phyloP scores from a whole-genome alignment of 2,329 filamentous ascomycete species.

The Hymenoscyphus salicellus region DNA sequence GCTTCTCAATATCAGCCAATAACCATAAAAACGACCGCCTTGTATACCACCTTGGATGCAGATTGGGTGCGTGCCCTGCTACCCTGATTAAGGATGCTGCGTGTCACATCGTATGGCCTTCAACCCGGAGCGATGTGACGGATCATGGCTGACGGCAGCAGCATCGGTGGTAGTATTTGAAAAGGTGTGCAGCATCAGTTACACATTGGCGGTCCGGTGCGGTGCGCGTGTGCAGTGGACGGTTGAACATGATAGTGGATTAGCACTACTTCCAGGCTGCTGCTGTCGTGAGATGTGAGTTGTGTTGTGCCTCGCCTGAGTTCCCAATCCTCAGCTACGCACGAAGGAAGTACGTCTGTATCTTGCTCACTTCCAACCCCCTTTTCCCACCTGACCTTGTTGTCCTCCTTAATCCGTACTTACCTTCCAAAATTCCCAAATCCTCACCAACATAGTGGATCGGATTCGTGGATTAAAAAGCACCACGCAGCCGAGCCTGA shows the following conservation, averaged over 20 bases:
- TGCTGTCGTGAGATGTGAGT: neutral
- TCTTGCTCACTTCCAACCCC: neutral
- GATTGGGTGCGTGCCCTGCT: neutral
- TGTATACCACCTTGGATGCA: neutral
- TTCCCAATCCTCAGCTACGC: neutral
- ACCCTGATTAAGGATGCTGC: neutral
- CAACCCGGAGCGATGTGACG: neutral
- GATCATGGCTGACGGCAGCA: neutral
- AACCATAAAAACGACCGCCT: neutral
- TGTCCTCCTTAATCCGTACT: neutral
- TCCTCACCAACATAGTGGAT: neutral
- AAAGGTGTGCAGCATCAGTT: neutral
- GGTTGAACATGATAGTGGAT: neutral
- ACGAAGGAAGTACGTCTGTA: neutral
- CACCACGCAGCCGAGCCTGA: conserved; percentile 9
- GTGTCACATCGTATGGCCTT: conserved; percentile 1
- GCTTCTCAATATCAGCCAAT: neutral
- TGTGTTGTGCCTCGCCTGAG: neutral
- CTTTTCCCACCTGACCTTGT: neutral
- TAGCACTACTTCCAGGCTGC: neutral
- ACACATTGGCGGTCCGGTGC: neutral
- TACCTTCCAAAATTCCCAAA: too few species aligned
- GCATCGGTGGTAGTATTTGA: neutral
- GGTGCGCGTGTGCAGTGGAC: neutral
- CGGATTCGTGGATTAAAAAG: neutral